Evolutionary conservation across 1,284 basidiomycete species (phyloP).

Genomic region (Puccinia coronata): DNA sequence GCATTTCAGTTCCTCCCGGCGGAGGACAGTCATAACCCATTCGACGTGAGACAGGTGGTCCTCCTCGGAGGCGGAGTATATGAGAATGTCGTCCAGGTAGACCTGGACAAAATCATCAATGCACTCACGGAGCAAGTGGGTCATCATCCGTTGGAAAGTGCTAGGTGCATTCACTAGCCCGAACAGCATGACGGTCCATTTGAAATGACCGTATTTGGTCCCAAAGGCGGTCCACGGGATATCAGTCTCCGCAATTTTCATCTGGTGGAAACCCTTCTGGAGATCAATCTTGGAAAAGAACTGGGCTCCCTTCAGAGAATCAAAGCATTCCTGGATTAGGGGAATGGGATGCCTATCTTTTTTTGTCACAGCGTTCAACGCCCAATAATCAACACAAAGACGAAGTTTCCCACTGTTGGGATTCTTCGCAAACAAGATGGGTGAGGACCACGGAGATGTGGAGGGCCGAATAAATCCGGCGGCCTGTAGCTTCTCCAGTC

Average conservation of each 20-base stretch:
- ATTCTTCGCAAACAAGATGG: too few relatives aligned
- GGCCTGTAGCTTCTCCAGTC: neutral
- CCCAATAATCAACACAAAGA: neutral
- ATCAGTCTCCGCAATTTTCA: neutral
- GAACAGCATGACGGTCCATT: too few relatives aligned
- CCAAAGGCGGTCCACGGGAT: conserved; percentile 9
- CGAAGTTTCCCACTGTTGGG: neutral
- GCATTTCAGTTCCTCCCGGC: conserved; percentile 24
- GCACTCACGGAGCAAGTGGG: conserved; percentile 30
- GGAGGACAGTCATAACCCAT: conserved; percentile 19
- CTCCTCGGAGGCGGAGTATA: too few relatives aligned
- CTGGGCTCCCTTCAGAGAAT: too few relatives aligned
- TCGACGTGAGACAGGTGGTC: conserved; percentile 49
- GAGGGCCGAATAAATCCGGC: neutral
- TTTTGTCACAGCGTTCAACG: neutral
- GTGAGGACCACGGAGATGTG: too few relatives aligned
- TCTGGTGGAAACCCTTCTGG: neutral
- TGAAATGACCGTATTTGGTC: too few relatives aligned
- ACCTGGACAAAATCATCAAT: conserved; percentile 25
- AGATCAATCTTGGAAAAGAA: conserved; percentile 8
- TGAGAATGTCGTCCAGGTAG: too few relatives aligned
- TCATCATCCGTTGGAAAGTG: too few relatives aligned
- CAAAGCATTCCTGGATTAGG: too few relatives aligned
- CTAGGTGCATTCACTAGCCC: too few relatives aligned
- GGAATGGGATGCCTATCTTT: conserved; percentile 17